Base-by-base conservation (phyloP, 805 yeast species). In the Metschnikowia anglica region DNA sequence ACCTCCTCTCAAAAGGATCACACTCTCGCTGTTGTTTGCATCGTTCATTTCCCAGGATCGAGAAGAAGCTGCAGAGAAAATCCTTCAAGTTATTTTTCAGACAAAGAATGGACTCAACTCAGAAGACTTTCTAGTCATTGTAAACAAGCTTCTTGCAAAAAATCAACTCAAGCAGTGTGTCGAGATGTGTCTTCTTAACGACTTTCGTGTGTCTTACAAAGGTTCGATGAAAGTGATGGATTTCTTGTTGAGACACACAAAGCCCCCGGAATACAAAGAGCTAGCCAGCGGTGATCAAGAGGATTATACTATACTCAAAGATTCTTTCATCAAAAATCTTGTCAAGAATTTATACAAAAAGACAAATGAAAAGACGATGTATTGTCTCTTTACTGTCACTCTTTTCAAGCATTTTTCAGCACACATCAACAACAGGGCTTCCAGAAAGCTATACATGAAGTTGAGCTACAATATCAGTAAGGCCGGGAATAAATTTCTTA, bases 1-100 rank as follows among this genome's bases (percentile, higher is more conserved):
- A n/a, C 56, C 66, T 4, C 72, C 70, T 6, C 46, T 68, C n/a
- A 48, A 53, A 21, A 48, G 72, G 18, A 59, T 58, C 52, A 58
- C 70, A 2, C 47, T 69, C 5, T 59, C 70, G 4, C 60, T 59
- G 47, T 51, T 70, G 23, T 62, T 69, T 35, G 48, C 53, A 15
- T 52, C 62, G 5, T 67, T 68, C 35, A 42, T 65, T 27, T 20
- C 29, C 11, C 63, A 58, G 39, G 55, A 58, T 32, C 57, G 60
- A 33, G 63, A 58, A 25, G 47, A 41, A 2, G 66, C 61, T 4
- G 60, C 70, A 0, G 63, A 63, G 30, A 56, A 51, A 39, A 49
- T 67, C 20, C 51, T 64, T 15, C 59, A 55, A 43, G 49, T 60
- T 7, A 65, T 70, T 8, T 52, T 63, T 40, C 53, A 57, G 10